Conservation (phyloP, 2,329 filamentous ascomycete species). For the Sporothrix luriei region DNA sequence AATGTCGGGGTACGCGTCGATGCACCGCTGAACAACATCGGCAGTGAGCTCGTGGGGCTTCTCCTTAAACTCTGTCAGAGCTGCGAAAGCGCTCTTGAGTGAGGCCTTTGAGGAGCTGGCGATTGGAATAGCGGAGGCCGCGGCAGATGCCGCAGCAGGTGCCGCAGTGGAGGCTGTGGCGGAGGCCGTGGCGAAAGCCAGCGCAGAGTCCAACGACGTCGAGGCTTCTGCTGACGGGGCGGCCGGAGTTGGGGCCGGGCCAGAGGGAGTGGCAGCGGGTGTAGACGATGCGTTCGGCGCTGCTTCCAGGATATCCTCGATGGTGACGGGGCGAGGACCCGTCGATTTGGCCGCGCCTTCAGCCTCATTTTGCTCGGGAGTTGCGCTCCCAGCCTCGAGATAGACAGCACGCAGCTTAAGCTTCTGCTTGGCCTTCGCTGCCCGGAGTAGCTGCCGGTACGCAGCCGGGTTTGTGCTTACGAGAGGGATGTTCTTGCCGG, state of each 20-base stretch:
- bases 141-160: not conserved
- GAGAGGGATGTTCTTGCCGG: slow-evolving; percentile 75
- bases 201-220: not conserved
- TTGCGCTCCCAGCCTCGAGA: not conserved
- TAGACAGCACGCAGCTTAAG: slow-evolving; percentile 77
- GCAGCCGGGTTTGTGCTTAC: slow-evolving; percentile 76
- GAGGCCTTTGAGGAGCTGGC: not conserved
- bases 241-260: slow-evolving; percentile 5
- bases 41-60: slow-evolving; percentile 26
- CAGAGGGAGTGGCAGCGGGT: not conserved
- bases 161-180: not conserved
- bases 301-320: slow-evolving; percentile 54
- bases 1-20: slow-evolving; percentile 27
- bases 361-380: not conserved
- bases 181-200: too few species aligned
- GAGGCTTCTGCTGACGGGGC: not conserved
- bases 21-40: slow-evolving; percentile 28
- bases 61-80: slow-evolving; percentile 3
- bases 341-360: slow-evolving; percentile 17
- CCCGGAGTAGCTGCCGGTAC: slow-evolving; percentile 96
- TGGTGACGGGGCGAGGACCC: slow-evolving; percentile 44
- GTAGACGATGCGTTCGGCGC: not conserved
- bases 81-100: not conserved
- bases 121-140: not conserved
- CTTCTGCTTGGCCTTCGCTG: slow-evolving; percentile 97